Conservation (phyloP, 495 filamentous ascomycete genomes). For the Cercophora newfieldiana region DNA sequence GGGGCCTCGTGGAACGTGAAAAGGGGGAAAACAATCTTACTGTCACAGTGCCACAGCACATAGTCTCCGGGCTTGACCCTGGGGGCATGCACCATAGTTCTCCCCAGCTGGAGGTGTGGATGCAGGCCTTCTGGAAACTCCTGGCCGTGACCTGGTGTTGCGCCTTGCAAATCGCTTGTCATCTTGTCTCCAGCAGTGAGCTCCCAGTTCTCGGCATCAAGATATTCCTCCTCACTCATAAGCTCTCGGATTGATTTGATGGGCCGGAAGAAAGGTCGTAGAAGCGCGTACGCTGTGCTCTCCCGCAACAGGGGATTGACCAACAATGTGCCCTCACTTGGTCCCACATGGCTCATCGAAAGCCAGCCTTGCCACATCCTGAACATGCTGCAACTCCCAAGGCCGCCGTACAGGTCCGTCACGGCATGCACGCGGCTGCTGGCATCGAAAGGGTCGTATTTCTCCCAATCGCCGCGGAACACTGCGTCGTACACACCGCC, state of each 20-base stretch:
- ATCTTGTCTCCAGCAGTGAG: slow-evolving; percentile 51
- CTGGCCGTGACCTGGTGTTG: slow-evolving; percentile 72
- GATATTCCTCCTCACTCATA: slow-evolving; percentile 25
- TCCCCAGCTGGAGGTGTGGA: slow-evolving; percentile 71
- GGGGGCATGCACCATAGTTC: slow-evolving; percentile 79
- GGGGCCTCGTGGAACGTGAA: not conserved
- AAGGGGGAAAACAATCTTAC: slow-evolving; percentile 34
- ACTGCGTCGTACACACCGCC: slow-evolving; percentile 71
- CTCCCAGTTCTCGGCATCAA: slow-evolving; percentile 48
- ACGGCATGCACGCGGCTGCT: slow-evolving; percentile 65
- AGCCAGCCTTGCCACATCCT: slow-evolving; percentile 90
- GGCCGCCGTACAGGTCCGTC: slow-evolving; percentile 78
- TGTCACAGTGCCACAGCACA: slow-evolving; percentile 90
- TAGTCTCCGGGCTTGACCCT: slow-evolving; percentile 79
- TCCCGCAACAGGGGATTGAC: slow-evolving; percentile 78
- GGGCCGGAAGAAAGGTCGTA: slow-evolving; percentile 81
- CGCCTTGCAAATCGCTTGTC: slow-evolving; percentile 67
- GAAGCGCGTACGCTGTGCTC: slow-evolving; percentile 74
- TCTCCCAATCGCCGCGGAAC: slow-evolving; percentile 75
- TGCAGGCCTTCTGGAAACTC: slow-evolving; percentile 72
- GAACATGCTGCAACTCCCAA: slow-evolving; percentile 81
- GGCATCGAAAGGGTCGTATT: slow-evolving; percentile 79
- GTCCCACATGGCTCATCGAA: slow-evolving; percentile 69
- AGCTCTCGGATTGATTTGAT: slow-evolving; percentile 23
- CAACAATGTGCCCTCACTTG: slow-evolving; percentile 75